These are phyloP conservation scores for Neurospora sp. DNA, from an alignment of 495 filamentous ascomycete genomes.

Conservation along the genomic window DNA sequence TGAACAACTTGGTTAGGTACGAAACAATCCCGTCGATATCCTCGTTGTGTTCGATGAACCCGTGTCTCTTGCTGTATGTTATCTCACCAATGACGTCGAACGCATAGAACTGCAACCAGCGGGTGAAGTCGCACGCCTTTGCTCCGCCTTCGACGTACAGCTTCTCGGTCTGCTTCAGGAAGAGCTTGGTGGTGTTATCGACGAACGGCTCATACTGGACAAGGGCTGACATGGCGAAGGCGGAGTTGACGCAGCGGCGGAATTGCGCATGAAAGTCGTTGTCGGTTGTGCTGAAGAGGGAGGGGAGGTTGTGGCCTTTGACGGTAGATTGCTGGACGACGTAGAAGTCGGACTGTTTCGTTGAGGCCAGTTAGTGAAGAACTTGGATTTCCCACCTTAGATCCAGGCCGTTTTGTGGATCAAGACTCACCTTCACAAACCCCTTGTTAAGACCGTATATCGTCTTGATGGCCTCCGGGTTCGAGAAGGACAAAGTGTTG, in stretches of 20 bases:
- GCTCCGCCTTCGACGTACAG: conserved; percentile 44
- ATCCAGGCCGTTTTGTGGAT: not conserved
- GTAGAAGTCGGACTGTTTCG: conserved; percentile 57
- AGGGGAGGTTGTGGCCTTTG: conserved; percentile 53
- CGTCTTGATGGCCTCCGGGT: conserved; percentile 55
- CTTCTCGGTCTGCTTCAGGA: conserved; percentile 51
- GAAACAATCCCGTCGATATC: conserved; percentile 54
- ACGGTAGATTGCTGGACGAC: conserved; percentile 55
- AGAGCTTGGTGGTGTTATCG: conserved; percentile 52
- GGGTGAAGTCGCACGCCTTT: conserved; percentile 50
- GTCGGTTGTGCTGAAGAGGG: conserved; percentile 70
- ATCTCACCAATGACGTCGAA: conserved; percentile 70
- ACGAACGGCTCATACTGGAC: conserved; percentile 68
- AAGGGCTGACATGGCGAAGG: conserved; percentile 63
- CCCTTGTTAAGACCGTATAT: conserved; percentile 80
- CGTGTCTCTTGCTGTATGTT: conserved; percentile 53
- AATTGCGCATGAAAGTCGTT: conserved; percentile 65
- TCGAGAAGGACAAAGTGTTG: conserved; percentile 54
- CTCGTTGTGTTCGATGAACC: conserved; percentile 51
- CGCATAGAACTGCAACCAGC: conserved; percentile 71
- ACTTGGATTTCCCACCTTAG: too few relatives aligned
- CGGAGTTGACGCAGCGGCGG: conserved; percentile 56
- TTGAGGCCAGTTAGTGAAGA: conserved; percentile 6
- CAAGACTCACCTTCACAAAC: conserved; percentile 53
- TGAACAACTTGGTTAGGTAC: conserved; percentile 43